A percentile compares a stretch with the other conserved stretches of the same genome.
Conservation (phyloP, 2,329 filamentous ascomycete species). For the Cryoendolithus antarcticus region DNA sequence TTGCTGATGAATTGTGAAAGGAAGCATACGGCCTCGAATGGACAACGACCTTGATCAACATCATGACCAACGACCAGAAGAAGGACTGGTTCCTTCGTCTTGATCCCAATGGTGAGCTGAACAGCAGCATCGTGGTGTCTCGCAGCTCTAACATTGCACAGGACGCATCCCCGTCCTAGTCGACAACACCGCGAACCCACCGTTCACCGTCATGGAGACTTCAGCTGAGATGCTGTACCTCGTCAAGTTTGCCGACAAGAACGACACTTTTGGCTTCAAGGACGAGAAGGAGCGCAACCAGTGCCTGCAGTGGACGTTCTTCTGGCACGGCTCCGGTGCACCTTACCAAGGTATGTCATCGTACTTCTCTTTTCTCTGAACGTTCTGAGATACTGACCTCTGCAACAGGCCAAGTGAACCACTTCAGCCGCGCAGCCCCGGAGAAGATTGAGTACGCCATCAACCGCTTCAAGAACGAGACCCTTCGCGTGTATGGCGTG, state of each 20-base stretch:
- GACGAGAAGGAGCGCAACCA: constrained; percentile 39
- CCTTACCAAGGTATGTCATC: constrained; percentile 27
- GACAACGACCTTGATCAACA: constrained; percentile 37
- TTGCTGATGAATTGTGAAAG: too few relatives aligned
- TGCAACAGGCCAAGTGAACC: constrained; percentile 27
- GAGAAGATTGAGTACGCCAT: constrained; percentile 40
- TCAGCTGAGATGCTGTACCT: constrained; percentile 40
- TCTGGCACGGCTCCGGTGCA: constrained; percentile 36
- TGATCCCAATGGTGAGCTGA: constrained; percentile 20
- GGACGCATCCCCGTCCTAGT: constrained; percentile 39
- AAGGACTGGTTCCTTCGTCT: constrained; percentile 42
- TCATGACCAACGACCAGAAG: constrained; percentile 43
- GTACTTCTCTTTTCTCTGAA: neutral
- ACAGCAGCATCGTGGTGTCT: too few relatives aligned
- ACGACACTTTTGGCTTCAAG: constrained; percentile 40
- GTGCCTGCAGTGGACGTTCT: constrained; percentile 42
- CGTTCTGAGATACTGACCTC: constrained; percentile 1
- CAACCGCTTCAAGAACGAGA: constrained; percentile 40
- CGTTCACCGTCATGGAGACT: constrained; percentile 42
- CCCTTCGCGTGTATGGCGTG: constrained; percentile 41
- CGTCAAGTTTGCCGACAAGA: constrained; percentile 36
- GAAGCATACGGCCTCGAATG: constrained; percentile 35
- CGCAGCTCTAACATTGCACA: constrained; percentile 2
- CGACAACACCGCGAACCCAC: constrained; percentile 37
- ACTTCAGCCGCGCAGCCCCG: constrained; percentile 32